These are phyloP conservation scores for Luffa acutangula DNA, from an alignment of 306 rosid genomes.

Conservation along the genomic window DNA sequence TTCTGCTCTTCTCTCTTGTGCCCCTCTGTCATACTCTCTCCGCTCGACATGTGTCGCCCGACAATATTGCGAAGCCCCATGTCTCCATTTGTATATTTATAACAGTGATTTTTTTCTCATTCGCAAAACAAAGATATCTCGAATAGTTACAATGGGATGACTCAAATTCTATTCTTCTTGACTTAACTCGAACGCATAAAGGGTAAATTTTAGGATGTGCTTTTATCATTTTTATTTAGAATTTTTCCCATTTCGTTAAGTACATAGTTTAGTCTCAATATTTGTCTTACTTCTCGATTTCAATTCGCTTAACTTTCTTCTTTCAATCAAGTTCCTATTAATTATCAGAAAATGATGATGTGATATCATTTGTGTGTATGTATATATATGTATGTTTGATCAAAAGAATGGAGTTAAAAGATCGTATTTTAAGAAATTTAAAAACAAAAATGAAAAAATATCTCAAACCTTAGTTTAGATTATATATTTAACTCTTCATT, in stretches of 20 bases:
- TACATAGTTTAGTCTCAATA: background rate
- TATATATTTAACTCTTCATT: too few species aligned
- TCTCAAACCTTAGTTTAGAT: too few species aligned
- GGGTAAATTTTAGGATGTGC: background rate
- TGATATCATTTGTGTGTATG: too few species aligned
- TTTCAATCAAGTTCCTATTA: background rate
- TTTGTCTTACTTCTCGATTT: too few species aligned
- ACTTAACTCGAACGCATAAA: background rate
- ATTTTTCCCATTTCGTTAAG: background rate
- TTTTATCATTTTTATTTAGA: background rate
- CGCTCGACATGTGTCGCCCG: background rate
- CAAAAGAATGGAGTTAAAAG: too few species aligned
- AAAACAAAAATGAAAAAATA: too few species aligned
- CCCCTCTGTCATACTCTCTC: conserved; percentile 4
- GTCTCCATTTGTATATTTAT: background rate
- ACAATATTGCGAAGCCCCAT: background rate
- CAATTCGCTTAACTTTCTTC: background rate
- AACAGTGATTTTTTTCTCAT: background rate
- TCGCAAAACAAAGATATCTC: background rate
- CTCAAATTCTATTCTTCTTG: too few species aligned
- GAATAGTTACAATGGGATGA: background rate
- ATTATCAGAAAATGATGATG: too few species aligned
- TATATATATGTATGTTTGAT: too few species aligned
- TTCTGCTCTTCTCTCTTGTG: background rate
- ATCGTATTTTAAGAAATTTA: too few species aligned